Percentiles rank a stretch among this genome's conserved stretches.
Conservation (phyloP, 495 filamentous ascomycete species). For the Cetradonia linearis region DNA sequence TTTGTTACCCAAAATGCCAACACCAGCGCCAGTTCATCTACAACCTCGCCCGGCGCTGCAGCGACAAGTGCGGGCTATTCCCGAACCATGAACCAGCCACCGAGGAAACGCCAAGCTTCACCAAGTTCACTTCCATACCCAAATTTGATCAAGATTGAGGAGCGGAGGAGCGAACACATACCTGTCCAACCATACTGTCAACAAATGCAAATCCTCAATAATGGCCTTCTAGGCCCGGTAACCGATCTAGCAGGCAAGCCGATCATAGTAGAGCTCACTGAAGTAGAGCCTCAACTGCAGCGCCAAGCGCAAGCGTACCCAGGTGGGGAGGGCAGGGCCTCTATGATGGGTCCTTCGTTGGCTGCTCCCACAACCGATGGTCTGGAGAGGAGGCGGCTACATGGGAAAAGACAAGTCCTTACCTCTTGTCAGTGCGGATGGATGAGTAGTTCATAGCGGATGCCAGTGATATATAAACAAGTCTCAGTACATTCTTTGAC, state of each 20-base stretch:
- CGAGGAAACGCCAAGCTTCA: conserved; percentile 11
- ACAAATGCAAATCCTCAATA: conserved; percentile 53
- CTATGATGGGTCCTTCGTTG: neutral
- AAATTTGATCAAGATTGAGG: conserved; percentile 67
- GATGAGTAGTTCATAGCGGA: conserved; percentile 3
- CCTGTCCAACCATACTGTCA: conserved; percentile 52
- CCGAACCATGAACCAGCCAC: neutral
- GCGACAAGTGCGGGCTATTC: conserved; percentile 6
- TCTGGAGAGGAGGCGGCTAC: neutral
- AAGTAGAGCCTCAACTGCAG: conserved; percentile 29
- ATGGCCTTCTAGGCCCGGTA: conserved; percentile 37
- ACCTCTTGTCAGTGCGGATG: conserved; percentile 17
- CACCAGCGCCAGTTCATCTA: conserved; percentile 1
- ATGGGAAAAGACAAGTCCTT: conserved; percentile 2
- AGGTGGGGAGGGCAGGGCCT: neutral
- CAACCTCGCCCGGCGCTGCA: conserved; percentile 13
- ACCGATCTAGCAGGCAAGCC: conserved; percentile 32
- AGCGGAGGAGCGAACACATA: conserved; percentile 48
- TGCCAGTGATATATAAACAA: neutral
- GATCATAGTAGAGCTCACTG: conserved; percentile 45
- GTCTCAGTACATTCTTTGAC: neutral
- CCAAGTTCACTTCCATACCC: conserved; percentile 43
- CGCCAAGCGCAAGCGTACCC: neutral
- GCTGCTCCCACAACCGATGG: neutral
- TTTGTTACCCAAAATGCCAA: conserved; percentile 38